A percentile compares a stretch with the other conserved stretches of the same genome.
phyloP scores from a whole-genome alignment of 2,329 filamentous ascomycete species.

The Fusarium multiceps region DNA sequence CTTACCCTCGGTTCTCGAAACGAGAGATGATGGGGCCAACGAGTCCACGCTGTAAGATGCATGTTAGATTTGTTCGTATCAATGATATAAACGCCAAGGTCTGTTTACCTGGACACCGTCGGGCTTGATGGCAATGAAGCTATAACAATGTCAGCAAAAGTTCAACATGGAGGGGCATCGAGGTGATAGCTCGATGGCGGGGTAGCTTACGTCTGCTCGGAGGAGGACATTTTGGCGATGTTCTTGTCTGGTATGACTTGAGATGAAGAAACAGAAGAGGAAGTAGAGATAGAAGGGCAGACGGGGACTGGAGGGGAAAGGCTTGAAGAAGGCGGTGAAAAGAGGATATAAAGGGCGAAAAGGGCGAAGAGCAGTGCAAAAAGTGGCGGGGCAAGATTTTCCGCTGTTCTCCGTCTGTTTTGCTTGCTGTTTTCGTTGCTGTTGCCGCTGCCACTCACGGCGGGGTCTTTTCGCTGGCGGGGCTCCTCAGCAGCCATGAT shows the following conservation, averaged over 20 bases:
- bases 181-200: slow-evolving; percentile 44
- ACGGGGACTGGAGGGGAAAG: slow-evolving; percentile 48
- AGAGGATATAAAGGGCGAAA: slow-evolving; percentile 52
- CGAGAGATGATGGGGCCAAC: slow-evolving; percentile 97
- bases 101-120: slow-evolving; percentile 93
- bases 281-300: slow-evolving; percentile 38
- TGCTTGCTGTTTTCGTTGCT: slow-evolving; percentile 37
- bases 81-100: background rate
- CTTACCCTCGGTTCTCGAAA: slow-evolving; percentile 95
- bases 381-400: slow-evolving; percentile 59
- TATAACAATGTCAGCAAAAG: slow-evolving; percentile 56
- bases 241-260: slow-evolving; percentile 45
- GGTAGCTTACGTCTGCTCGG: slow-evolving; percentile 85
- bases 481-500: slow-evolving; percentile 49
- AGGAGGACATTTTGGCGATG: slow-evolving; percentile 71
- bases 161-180: slow-evolving; percentile 36
- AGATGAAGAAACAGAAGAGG: slow-evolving; percentile 46
- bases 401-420: slow-evolving; percentile 47
- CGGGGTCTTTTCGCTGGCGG: slow-evolving; percentile 52
- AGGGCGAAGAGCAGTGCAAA: slow-evolving; percentile 55
- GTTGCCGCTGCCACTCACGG: slow-evolving; percentile 44
- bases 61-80: slow-evolving; percentile 33
- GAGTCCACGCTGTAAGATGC: slow-evolving; percentile 82
- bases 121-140: slow-evolving; percentile 99
- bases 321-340: slow-evolving; percentile 48